Evolutionary conservation across 148 eudicot genomes (phyloP).

Genomic region (Nepenthes gracilis): DNA sequence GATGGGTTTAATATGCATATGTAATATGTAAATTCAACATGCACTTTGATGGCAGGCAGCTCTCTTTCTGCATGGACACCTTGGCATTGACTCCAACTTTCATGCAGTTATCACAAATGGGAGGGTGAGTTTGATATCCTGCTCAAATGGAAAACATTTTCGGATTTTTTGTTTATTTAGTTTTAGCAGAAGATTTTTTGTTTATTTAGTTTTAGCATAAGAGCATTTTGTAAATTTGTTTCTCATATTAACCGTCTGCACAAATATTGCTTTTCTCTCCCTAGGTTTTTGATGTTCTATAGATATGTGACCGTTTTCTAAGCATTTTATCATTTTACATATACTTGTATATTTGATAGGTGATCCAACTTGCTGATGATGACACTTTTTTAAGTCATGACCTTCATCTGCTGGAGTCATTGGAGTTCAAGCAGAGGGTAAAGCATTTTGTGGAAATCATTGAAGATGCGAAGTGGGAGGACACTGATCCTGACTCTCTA

Average conservation of each 20-base stretch:
- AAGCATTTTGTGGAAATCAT: slow-evolving; percentile 61
- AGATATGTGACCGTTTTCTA: too few species aligned
- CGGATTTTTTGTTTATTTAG: neutral
- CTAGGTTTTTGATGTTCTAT: neutral
- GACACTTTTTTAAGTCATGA: slow-evolving; percentile 69
- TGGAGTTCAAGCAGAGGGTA: slow-evolving; percentile 86
- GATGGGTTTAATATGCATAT: neutral
- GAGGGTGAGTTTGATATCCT: slow-evolving; percentile 52
- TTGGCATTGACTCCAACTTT: slow-evolving; percentile 43
- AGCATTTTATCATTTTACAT: neutral
- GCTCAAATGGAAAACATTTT: neutral
- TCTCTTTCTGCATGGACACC: slow-evolving; percentile 47
- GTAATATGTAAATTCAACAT: neutral
- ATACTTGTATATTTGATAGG: slow-evolving; percentile 27
- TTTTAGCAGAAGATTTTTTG: neutral
- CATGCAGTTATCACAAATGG: slow-evolving; percentile 96
- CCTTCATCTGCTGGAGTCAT: slow-evolving; percentile 68
- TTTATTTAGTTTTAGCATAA: neutral
- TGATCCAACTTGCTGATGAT: slow-evolving; percentile 32
- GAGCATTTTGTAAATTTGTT: neutral
- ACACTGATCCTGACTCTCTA: slow-evolving; percentile 72
- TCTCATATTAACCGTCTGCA: neutral
- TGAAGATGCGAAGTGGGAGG: slow-evolving; percentile 79
- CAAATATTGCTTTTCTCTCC: neutral
- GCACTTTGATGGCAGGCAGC: slow-evolving; percentile 45